Base-by-base conservation (phyloP, 2,329 filamentous ascomycete species). In the Ascochyta koolunga region DNA sequence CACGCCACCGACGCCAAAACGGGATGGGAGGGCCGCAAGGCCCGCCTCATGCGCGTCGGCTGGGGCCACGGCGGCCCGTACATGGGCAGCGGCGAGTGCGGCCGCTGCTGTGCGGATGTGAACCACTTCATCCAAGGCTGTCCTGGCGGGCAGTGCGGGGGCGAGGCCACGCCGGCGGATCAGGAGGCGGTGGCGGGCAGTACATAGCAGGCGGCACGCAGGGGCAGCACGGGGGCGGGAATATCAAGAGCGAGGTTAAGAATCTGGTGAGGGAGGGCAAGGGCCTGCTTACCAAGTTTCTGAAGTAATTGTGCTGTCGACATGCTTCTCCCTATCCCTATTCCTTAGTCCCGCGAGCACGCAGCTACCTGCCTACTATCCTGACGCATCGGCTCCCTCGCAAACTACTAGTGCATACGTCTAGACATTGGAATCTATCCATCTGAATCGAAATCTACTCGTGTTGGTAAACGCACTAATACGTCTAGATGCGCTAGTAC, bases 1-100 rank as follows among this genome's bases (percentile, higher is more conserved):
- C 78, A 80, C 58, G 78, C 77, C 0, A 80, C 78, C 1, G 78
- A 80, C 60, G 65, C 57, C 21, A 74, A 74, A 50, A 78, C 79
- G 27, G 78, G 78, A 0, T 79, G 76, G 75, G 71, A 74, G n/a
- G 76, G 76, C 6, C 55, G 78, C 16, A 79, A 76, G 58, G 78
- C 76, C 44, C 68, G 78, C 19, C 65, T 77, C 54, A 79, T 80
- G 70, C 70, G 77, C 38, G 76, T 80, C 5, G 71, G 71, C 1
- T 73, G 71, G 70, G 60, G 60, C 0, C 38, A 62, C 1, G 61
- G 71, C 0, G 77, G 77, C 0, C 77, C 78, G 5, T 74, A 69
- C 43, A 79, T 80, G 78, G 77, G 77, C 0, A 69, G 62, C 3
- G 69, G 67, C 7, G 72, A 78, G 40, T 78, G 77, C 42, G 69